phyloP scores from a whole-genome alignment of 306 rosid species.

The Medicago truncatula region MtrunA17r5.0-ANR NC_053042.1:8691001-8691500 shows the following conservation, averaged over 20 bases:
- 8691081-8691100: slow-evolving; percentile 36
- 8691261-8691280: not conserved
- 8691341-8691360: slow-evolving; percentile 2
- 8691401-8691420: slow-evolving; percentile 68
- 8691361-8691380: slow-evolving; percentile 6
- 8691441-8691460: slow-evolving; percentile 85
- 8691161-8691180: not conserved
- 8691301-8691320: not conserved
- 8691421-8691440: slow-evolving; percentile 51
- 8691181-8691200: not conserved
- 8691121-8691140: not conserved
- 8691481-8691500: slow-evolving; percentile 80
- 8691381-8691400: slow-evolving; percentile 85
- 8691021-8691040: slow-evolving; percentile 14
- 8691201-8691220: not conserved
- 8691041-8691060: slow-evolving; percentile 6
- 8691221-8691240: slow-evolving; percentile 2
- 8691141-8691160: not conserved
- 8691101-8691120: not conserved
- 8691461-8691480: slow-evolving; percentile 96
- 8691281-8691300: not conserved
- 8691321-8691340: slow-evolving; percentile 17
- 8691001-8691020: slow-evolving; percentile 37
- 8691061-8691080: slow-evolving; percentile 37
- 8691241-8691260: not conserved